Evolutionary conservation across 306 rosid species (phyloP).

Genomic region (Trichosanthes cucumerina): DNA sequence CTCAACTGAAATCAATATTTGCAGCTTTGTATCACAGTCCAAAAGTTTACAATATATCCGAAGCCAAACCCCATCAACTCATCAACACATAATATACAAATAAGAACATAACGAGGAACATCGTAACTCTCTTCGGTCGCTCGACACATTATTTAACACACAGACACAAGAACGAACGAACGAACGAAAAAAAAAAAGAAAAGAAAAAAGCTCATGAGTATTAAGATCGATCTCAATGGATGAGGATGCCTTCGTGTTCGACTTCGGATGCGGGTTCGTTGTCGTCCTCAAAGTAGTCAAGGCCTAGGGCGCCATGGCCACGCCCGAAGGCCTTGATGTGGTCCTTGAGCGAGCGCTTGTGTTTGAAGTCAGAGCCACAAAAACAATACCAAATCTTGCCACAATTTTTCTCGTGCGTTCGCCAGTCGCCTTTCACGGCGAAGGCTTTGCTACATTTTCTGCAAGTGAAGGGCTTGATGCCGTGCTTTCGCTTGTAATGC

Average conservation of each 20-base stretch:
- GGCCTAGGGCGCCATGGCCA: constrained; percentile 36
- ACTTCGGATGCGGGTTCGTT: constrained; percentile 39
- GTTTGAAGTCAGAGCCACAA: constrained; percentile 69
- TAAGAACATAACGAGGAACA: neutral
- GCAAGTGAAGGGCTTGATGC: constrained; percentile 45
- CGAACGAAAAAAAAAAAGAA: neutral
- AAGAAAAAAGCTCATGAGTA: neutral
- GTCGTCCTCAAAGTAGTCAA: constrained; percentile 38
- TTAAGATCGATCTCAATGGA: neutral
- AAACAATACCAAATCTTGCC: constrained; percentile 51
- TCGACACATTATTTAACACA: neutral
- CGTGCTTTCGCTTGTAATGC: constrained; percentile 62
- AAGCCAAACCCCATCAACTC: neutral
- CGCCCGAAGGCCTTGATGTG: constrained; percentile 51
- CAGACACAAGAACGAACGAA: neutral
- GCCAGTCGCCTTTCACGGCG: constrained; percentile 66
- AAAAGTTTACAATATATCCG: neutral
- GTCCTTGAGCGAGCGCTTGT: constrained; percentile 59
- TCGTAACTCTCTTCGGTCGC: neutral
- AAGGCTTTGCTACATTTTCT: constrained; percentile 44
- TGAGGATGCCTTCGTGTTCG: constrained; percentile 33
- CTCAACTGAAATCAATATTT: neutral
- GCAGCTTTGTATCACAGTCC: neutral
- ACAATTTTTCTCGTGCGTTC: constrained; percentile 67
- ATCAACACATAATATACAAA: neutral